Percentiles rank a stretch among this genome's conserved stretches.
These are phyloP conservation scores for Russula compacta DNA, from an alignment of 768 basidiomycete species.

Conservation along the genomic window DNA sequence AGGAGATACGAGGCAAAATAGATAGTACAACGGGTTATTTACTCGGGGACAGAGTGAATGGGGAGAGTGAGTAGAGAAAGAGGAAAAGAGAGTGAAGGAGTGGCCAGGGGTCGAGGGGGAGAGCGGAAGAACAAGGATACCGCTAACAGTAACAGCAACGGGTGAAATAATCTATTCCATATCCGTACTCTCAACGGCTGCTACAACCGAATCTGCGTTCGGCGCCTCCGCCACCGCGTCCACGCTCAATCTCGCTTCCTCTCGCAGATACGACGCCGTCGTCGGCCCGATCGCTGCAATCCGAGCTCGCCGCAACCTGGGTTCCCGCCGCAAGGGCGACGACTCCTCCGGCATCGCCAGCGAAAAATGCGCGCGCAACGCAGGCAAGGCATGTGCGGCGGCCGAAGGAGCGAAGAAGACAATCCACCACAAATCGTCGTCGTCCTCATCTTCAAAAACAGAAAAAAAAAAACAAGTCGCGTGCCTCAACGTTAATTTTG, in stretches of 20 bases:
- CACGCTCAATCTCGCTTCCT: slow-evolving; percentile 39
- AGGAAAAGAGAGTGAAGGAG: neutral
- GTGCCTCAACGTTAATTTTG: neutral
- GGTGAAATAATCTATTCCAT: neutral
- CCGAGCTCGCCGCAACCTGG: slow-evolving; percentile 3
- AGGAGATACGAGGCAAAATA: neutral
- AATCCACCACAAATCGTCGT: slow-evolving; percentile 47
- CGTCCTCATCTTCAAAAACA: neutral
- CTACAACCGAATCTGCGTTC: slow-evolving; percentile 40
- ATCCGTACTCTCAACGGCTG: slow-evolving; percentile 21
- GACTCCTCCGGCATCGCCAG: slow-evolving; percentile 22
- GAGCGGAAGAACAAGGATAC: neutral
- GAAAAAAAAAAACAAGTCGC: neutral
- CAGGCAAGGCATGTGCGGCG: slow-evolving; percentile 47
- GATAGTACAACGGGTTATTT: neutral
- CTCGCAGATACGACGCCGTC: slow-evolving; percentile 42
- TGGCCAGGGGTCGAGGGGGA: neutral
- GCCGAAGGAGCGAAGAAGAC: slow-evolving; percentile 71
- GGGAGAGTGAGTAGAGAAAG: no score
- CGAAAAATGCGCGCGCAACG: slow-evolving; percentile 37
- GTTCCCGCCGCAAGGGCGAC: neutral
- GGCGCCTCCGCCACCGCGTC: slow-evolving; percentile 50
- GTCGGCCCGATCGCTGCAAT: slow-evolving; percentile 65
- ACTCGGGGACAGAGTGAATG: neutral
- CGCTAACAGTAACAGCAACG: neutral